These are phyloP conservation scores for Arabidopsis arenosa DNA, from an alignment of 345 rosid genomes.

Conservation along the genomic window DNA sequence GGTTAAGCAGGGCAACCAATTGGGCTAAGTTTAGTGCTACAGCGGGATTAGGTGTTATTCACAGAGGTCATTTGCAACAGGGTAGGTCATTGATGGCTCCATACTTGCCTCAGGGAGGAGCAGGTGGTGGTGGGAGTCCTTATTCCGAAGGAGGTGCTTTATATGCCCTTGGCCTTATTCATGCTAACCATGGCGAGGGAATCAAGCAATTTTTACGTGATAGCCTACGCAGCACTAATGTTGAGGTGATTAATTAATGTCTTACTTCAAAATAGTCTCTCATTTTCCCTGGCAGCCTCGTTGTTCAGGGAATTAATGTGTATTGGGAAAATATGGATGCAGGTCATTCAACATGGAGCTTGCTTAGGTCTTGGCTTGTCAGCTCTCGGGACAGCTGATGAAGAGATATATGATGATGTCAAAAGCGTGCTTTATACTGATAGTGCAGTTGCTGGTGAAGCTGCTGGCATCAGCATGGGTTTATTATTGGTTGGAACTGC, in stretches of 20 bases:
- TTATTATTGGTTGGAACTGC: constrained; percentile 99
- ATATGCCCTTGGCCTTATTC: constrained; percentile 97
- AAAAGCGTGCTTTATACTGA: constrained; percentile 87
- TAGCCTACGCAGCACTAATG: constrained; percentile 83
- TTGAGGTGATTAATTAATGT: constrained; percentile 64
- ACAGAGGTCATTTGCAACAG: constrained; percentile 95
- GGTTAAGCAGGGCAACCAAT: constrained; percentile 99
- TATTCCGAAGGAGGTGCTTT: constrained; percentile 99
- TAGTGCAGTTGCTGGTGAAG: constrained; percentile 99
- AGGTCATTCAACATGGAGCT: constrained; percentile 99
- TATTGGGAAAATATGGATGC: constrained; percentile 34
- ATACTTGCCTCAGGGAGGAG: constrained; percentile 96
- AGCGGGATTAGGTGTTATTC: constrained; percentile 98
- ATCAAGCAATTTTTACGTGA: constrained; percentile 96
- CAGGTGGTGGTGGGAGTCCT: constrained; percentile 96
- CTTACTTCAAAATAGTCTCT: constrained; percentile 16
- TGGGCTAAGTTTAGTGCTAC: constrained; percentile 99
- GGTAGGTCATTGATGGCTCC: constrained; percentile 99
- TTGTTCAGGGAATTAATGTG: constrained; percentile 25
- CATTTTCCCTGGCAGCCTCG: constrained; percentile 1
- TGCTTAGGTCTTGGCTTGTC: constrained; percentile 99
- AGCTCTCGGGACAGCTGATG: constrained; percentile 97
- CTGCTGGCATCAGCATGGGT: constrained; percentile 99
- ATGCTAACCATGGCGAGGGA: constrained; percentile 99
- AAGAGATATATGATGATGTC: constrained; percentile 89